These are phyloP conservation scores for Quercus tomentella DNA, from an alignment of 331 rosid species.

Conservation along the genomic window DNA sequence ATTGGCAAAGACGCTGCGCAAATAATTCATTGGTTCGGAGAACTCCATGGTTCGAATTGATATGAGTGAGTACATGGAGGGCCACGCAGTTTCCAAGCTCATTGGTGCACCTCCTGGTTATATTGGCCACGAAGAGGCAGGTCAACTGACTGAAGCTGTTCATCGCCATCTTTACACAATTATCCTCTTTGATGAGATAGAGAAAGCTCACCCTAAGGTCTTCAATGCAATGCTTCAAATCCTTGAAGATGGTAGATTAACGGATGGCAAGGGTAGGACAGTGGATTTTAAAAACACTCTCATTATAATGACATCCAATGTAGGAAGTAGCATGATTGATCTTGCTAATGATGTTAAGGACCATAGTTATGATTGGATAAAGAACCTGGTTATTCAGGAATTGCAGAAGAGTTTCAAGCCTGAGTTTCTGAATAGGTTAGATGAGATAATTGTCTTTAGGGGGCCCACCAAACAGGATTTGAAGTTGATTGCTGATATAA, in stretches of 20 bases:
- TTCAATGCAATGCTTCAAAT: slow-evolving; percentile 97
- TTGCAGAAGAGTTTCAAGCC: slow-evolving; percentile 83
- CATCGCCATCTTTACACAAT: slow-evolving; percentile 92
- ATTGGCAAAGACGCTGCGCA: slow-evolving; percentile 77
- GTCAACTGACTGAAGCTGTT: slow-evolving; percentile 94
- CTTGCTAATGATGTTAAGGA: slow-evolving; percentile 86
- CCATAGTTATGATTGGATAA: slow-evolving; percentile 73
- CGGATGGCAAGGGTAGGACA: slow-evolving; percentile 88
- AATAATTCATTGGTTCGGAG: slow-evolving; percentile 89
- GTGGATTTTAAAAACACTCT: slow-evolving; percentile 91
- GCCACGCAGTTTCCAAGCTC: slow-evolving; percentile 90
- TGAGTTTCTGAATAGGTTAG: slow-evolving; percentile 82
- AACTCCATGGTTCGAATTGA: slow-evolving; percentile 95
- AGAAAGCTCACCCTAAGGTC: slow-evolving; percentile 93
- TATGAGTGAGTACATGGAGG: slow-evolving; percentile 96
- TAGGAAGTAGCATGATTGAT: slow-evolving; percentile 90
- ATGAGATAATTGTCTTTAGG: slow-evolving; percentile 90
- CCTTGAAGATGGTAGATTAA: slow-evolving; percentile 89
- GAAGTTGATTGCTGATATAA: slow-evolving; percentile 82
- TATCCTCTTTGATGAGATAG: slow-evolving; percentile 88
- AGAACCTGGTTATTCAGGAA: slow-evolving; percentile 87
- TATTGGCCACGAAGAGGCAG: slow-evolving; percentile 91
- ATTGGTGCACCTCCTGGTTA: slow-evolving; percentile 96
- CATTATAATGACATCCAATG: slow-evolving; percentile 86
- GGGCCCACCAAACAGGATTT: slow-evolving; percentile 85